phyloP scores from a whole-genome alignment of 2,329 filamentous ascomycete genomes.

The Cytospora chrysosperma region DNA sequence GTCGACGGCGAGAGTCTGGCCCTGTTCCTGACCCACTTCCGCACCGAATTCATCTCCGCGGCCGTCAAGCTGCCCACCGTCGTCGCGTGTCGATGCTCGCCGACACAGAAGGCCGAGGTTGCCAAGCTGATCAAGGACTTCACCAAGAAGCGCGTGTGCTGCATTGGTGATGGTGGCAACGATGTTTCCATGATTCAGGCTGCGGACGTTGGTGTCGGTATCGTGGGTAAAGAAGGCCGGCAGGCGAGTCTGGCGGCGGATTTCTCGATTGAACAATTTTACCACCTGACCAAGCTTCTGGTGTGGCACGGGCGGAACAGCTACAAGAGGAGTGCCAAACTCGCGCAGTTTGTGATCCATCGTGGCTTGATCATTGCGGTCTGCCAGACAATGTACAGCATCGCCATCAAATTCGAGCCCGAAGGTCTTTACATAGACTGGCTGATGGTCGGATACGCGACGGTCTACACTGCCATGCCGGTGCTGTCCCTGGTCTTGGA shows the following conservation, averaged over 20 bases:
- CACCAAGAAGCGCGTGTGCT: constrained; percentile 94
- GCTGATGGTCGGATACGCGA: constrained; percentile 95
- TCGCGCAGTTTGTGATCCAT: constrained; percentile 97
- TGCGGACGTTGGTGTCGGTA: constrained; percentile 94
- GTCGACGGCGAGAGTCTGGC: constrained; percentile 92
- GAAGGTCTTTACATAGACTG: constrained; percentile 95
- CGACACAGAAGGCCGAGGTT: constrained; percentile 94
- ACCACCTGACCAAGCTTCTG: constrained; percentile 91
- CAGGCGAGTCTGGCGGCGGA: constrained; percentile 94
- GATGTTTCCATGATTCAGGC: constrained; percentile 99
- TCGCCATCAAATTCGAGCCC: constrained; percentile 87
- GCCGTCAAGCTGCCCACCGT: constrained; percentile 88
- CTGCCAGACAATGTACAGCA: constrained; percentile 96
- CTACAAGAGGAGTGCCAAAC: constrained; percentile 93
- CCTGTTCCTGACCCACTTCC: constrained; percentile 79
- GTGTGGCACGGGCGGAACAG: constrained; percentile 98
- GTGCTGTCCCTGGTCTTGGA: constrained; percentile 94
- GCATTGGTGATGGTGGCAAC: constrained; percentile 96
- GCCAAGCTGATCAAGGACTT: constrained; percentile 85
- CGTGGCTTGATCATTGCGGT: constrained; percentile 92
- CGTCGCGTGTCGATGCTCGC: constrained; percentile 93
- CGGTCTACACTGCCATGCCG: constrained; percentile 88
- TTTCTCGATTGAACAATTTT: constrained; percentile 95
- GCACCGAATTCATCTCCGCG: constrained; percentile 80
- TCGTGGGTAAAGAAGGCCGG: constrained; percentile 94